Evolutionary conservation across 371 early-diverging fungal species (phyloP).

Genomic region (Actinomucor elegans): DNA sequence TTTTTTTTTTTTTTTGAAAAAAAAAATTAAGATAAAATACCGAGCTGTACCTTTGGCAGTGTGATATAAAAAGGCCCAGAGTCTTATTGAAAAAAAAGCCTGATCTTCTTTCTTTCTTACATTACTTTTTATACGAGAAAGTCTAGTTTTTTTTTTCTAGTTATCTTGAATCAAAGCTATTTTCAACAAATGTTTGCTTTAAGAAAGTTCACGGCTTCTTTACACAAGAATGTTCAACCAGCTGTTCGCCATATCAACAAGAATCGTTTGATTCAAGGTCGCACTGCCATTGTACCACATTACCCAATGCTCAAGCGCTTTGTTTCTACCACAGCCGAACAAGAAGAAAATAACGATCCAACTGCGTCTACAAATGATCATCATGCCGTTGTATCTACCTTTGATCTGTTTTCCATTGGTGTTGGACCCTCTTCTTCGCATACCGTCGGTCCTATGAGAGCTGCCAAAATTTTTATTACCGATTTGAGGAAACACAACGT

Average conservation of each 20-base stretch:
- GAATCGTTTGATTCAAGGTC: slow-evolving; percentile 2
- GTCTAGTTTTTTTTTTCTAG: not conserved
- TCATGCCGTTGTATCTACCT: slow-evolving; percentile 92
- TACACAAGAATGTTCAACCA: slow-evolving; percentile 8
- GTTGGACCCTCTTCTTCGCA: slow-evolving; percentile 93
- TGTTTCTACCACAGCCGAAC: slow-evolving; percentile 1
- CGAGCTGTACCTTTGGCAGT: no score
- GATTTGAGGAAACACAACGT: slow-evolving; percentile 75
- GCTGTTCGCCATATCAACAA: not conserved
- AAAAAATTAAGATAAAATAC: not conserved
- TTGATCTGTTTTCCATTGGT: slow-evolving; percentile 95
- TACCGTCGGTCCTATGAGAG: slow-evolving; percentile 96
- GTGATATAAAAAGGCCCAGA: no score
- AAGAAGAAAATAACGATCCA: slow-evolving; percentile 3
- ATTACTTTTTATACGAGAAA: no score
- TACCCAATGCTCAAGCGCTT: slow-evolving; percentile 1
- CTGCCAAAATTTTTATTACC: slow-evolving; percentile 90
- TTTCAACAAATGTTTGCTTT: slow-evolving; percentile 22
- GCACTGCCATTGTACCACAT: slow-evolving; percentile 6
- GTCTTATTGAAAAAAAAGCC: no score
- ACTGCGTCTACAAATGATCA: slow-evolving; percentile 28
- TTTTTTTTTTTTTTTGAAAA: not conserved
- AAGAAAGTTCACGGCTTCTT: not conserved
- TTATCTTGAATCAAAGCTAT: no score
- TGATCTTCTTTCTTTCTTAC: no score